These are phyloP conservation scores for Bipolaris gigantea DNA, from an alignment of 2,329 filamentous ascomycete species.

Conservation along the genomic window DNA sequence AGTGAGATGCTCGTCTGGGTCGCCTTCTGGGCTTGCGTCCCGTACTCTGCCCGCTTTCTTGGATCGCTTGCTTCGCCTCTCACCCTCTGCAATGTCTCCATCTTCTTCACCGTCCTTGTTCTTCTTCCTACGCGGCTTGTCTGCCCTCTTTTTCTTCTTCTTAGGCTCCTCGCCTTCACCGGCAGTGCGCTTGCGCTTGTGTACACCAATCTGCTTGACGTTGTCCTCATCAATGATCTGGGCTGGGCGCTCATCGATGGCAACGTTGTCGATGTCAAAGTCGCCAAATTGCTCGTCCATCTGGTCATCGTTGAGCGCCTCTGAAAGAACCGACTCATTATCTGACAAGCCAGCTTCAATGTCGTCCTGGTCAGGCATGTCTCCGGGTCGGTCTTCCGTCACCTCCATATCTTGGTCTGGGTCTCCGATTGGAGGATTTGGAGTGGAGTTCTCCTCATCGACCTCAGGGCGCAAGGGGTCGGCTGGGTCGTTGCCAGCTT, in stretches of 20 bases:
- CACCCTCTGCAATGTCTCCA: conserved; percentile 57
- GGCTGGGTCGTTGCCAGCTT: conserved; percentile 51
- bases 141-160: conserved; percentile 69
- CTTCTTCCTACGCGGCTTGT: conserved; percentile 57
- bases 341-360: conserved; percentile 54
- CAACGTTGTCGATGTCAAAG: conserved; percentile 63
- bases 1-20: conserved; percentile 76
- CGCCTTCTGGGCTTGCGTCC: conserved; percentile 55
- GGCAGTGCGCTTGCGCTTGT: conserved; percentile 66
- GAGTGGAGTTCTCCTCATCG: conserved; percentile 53
- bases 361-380: conserved; percentile 42
- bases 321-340: conserved; percentile 64
- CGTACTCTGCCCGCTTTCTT: conserved; percentile 44
- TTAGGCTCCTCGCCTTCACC: conserved; percentile 61
- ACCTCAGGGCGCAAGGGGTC: conserved; percentile 52
- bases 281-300: conserved; percentile 59
- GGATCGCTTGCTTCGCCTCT: conserved; percentile 57
- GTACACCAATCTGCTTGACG: conserved; percentile 61
- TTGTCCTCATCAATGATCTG: conserved; percentile 64
- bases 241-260: conserved; percentile 62
- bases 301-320: conserved; percentile 63
- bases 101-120: conserved; percentile 51
- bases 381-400: conserved; percentile 43
- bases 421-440: conserved; percentile 48
- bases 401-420: conserved; percentile 52